These are phyloP conservation scores for Tulasnella sp. DNA, from an alignment of 768 basidiomycete genomes.

Conservation along the genomic window DNA sequence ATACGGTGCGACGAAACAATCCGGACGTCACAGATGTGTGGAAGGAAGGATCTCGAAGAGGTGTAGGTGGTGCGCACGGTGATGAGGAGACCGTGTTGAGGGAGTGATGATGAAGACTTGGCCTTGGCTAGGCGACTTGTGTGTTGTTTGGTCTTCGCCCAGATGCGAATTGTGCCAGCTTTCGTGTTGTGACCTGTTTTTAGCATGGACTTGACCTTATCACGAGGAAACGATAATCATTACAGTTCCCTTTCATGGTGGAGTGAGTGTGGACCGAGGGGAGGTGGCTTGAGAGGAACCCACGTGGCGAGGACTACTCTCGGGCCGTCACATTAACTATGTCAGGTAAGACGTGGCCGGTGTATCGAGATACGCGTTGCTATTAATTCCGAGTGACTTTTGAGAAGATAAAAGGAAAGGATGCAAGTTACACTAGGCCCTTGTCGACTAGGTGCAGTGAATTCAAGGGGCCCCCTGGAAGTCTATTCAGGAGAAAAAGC, in stretches of 20 bases:
- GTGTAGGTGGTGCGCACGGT: neutral
- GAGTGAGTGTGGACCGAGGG: too few species aligned
- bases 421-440: neutral
- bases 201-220: too few species aligned
- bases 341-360: too few species aligned
- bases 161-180: too few species aligned
- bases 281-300: too few species aligned
- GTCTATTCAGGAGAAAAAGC: neutral
- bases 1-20: conserved; percentile 1
- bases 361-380: neutral
- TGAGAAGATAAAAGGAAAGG: too few species aligned
- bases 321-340: too few species aligned
- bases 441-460: neutral
- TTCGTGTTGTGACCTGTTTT: too few species aligned
- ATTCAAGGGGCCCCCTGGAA: neutral
- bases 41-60: neutral
- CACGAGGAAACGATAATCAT: too few species aligned
- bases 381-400: neutral
- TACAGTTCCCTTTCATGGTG: neutral
- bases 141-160: neutral
- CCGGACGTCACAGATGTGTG: neutral
- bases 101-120: neutral
- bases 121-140: too few species aligned
- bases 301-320: too few species aligned
- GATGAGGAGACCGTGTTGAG: neutral